phyloP scores from a whole-genome alignment of 306 rosid genomes.

The Gastrolobium villosum region DNA sequence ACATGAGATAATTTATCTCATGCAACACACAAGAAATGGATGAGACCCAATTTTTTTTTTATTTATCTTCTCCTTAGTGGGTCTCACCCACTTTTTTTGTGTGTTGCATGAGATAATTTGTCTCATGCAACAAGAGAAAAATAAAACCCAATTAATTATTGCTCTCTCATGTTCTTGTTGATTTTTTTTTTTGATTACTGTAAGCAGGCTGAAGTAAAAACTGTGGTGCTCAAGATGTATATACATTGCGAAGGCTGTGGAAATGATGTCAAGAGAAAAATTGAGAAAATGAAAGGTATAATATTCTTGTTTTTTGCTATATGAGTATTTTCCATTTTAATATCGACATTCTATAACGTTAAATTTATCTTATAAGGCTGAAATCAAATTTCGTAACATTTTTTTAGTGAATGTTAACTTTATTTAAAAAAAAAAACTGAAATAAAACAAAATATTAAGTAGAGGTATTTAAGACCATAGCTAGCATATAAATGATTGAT shows the following conservation, averaged over 20 bases:
- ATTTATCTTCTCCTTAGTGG: too few relatives aligned
- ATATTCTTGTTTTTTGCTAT: not conserved
- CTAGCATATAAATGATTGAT: not conserved
- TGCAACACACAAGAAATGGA: too few relatives aligned
- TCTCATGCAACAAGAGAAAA: too few relatives aligned
- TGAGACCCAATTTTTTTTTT: too few relatives aligned
- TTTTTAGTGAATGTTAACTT: not conserved
- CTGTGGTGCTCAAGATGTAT: constrained; percentile 65
- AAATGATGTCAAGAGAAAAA: constrained; percentile 58
- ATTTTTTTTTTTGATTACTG: not conserved
- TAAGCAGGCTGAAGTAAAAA: constrained; percentile 52
- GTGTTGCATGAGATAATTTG: too few relatives aligned
- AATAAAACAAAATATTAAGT: constrained; percentile 10
- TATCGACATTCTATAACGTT: not conserved
- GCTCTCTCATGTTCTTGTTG: not conserved
- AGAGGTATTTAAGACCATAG: not conserved
- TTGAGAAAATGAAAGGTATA: constrained; percentile 69
- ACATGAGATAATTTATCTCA: too few relatives aligned
- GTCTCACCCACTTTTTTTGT: too few relatives aligned
- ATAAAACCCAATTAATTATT: too few relatives aligned
- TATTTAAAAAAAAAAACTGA: not conserved
- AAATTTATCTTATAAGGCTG: not conserved
- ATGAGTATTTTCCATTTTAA: not conserved
- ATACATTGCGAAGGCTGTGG: constrained; percentile 85
- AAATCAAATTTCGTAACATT: not conserved